phyloP scores from a whole-genome alignment of 495 filamentous ascomycete genomes.

The Aspergillus affinis region DNA sequence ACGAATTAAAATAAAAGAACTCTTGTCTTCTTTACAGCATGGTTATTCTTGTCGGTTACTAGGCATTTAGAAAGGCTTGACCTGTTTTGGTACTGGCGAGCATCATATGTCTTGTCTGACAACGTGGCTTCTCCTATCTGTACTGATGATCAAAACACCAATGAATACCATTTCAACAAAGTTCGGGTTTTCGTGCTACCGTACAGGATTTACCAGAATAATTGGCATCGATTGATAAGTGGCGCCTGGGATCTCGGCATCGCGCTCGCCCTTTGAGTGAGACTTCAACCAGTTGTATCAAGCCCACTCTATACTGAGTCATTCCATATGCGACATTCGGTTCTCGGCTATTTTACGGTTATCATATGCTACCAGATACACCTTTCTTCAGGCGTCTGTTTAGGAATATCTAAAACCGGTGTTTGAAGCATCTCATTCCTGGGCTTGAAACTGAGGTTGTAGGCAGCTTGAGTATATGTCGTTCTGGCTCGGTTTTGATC shows the following conservation, averaged over 20 bases:
- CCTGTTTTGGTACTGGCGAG: constrained; percentile 22
- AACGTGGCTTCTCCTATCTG: constrained; percentile 33
- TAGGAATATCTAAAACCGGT: too few species aligned
- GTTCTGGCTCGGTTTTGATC: too few species aligned
- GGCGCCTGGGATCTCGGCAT: neutral
- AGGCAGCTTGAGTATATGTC: too few species aligned
- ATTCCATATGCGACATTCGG: too few species aligned
- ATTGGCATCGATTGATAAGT: neutral
- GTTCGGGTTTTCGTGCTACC: constrained; percentile 1
- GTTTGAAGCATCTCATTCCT: too few species aligned
- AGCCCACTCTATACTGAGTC: too few species aligned
- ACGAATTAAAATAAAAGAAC: constrained; percentile 45
- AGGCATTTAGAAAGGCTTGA: constrained; percentile 24
- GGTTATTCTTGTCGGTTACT: constrained; percentile 26
- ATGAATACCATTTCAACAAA: constrained; percentile 43
- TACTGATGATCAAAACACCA: constrained; percentile 44
- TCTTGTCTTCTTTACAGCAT: constrained; percentile 27
- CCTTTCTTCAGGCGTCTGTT: too few species aligned
- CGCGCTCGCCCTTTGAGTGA: neutral
- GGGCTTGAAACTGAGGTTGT: too few species aligned
- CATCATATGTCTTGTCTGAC: constrained; percentile 34
- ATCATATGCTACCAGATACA: too few species aligned
- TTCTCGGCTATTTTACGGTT: too few species aligned
- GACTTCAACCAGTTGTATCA: neutral
- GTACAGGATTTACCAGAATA: neutral